A percentile compares a stretch with the other conserved stretches of the same genome.
These are phyloP conservation scores for Claviceps humidiphila DNA, from an alignment of 2,329 filamentous ascomycete genomes.

Conservation along the genomic window DNA sequence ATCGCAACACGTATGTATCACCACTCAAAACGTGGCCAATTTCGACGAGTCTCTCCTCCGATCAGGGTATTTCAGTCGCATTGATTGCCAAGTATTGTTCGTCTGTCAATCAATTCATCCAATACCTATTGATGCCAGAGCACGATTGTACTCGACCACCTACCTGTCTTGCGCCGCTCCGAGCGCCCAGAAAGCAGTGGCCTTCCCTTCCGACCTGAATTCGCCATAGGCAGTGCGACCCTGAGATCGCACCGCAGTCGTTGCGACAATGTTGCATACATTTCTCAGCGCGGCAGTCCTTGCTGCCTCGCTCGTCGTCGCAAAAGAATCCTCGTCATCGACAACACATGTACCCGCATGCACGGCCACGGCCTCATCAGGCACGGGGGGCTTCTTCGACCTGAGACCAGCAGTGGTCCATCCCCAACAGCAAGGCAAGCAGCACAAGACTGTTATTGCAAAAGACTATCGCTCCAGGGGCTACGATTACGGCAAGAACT, in stretches of 20 bases:
- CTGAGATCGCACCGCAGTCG: neutral
- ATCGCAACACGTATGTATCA: too few species aligned
- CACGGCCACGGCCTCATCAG: constrained; percentile 41
- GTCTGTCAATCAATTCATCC: too few species aligned
- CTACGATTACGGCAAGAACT: constrained; percentile 68
- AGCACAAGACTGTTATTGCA: constrained; percentile 27
- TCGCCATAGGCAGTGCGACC: neutral
- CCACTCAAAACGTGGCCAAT: too few species aligned
- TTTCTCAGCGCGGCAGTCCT: constrained; percentile 20
- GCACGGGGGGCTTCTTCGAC: constrained; percentile 46
- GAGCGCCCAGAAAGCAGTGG: neutral
- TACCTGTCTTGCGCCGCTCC: neutral
- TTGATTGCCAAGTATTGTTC: too few species aligned
- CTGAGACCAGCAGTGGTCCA: constrained; percentile 41
- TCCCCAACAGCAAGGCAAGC: constrained; percentile 28
- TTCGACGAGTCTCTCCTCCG: too few species aligned
- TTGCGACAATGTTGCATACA: constrained; percentile 15
- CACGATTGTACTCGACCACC: neutral
- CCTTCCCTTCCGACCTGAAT: neutral
- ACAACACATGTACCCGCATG: constrained; percentile 35
- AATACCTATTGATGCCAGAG: neutral
- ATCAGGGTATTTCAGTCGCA: too few species aligned
- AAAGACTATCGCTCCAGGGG: constrained; percentile 53
- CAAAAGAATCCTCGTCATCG: constrained; percentile 24
- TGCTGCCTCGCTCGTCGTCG: constrained; percentile 19